phyloP scores from a whole-genome alignment of 2,329 filamentous ascomycete species.

The Keithomyces neogunnii region DNA sequence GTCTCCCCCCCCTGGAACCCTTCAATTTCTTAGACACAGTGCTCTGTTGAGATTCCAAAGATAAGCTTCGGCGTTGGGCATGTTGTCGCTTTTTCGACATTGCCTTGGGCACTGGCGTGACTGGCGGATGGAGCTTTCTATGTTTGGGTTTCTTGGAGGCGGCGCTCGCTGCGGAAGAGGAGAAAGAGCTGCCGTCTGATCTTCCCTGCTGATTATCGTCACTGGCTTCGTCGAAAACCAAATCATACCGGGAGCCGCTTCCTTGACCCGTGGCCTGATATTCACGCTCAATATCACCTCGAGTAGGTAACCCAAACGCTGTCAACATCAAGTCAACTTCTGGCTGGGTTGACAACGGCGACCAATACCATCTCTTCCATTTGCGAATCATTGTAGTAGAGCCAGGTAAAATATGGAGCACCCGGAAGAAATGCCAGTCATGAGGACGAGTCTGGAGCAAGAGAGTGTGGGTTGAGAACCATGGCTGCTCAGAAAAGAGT shows the following conservation, averaged over 20 bases:
- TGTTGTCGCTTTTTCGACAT: conserved; percentile 1
- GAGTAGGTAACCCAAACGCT: conserved; percentile 18
- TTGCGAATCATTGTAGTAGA: conserved; percentile 12
- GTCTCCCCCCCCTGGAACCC: background rate
- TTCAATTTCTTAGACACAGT: background rate
- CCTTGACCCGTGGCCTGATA: conserved; percentile 2
- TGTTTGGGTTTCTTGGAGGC: background rate
- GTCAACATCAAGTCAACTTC: conserved; percentile 19
- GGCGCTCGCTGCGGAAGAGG: background rate
- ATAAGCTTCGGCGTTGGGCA: background rate
- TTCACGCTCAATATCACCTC: conserved; percentile 6
- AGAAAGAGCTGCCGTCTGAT: background rate
- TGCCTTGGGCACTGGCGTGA: background rate
- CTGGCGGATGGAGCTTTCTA: background rate
- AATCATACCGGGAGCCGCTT: background rate
- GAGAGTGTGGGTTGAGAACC: background rate
- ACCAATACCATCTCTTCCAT: conserved; percentile 1
- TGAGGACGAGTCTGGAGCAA: background rate
- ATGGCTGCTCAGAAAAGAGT: background rate
- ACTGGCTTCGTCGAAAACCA: conserved; percentile 1
- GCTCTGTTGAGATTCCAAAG: background rate
- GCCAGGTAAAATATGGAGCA: background rate
- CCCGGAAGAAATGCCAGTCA: background rate
- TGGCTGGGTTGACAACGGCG: background rate
- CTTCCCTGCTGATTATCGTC: background rate